A percentile compares a stretch with the other conserved stretches of the same genome.
phyloP scores from a whole-genome alignment of 352 stramenopile species.

The Phytophthora uliginosa region DNA sequence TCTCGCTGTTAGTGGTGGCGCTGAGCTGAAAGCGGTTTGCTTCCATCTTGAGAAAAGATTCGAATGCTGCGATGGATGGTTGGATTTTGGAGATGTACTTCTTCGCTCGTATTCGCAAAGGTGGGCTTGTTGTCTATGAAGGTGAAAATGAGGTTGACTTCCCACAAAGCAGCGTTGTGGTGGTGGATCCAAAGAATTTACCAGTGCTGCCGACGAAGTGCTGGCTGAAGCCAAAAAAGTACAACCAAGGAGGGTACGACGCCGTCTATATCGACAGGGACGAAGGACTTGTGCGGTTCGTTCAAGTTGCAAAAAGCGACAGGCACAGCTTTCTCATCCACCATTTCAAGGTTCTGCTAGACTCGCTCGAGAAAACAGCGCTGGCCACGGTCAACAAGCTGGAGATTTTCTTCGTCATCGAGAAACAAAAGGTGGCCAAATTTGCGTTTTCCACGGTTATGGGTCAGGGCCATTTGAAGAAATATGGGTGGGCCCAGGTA shows the following conservation, averaged over 20 bases:
- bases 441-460: conserved; percentile 5
- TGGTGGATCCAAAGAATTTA: background rate
- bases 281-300: conserved; percentile 10
- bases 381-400: conserved; percentile 7
- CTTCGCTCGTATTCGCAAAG: conserved; percentile 3
- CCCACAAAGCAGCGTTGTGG: background rate
- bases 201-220: background rate
- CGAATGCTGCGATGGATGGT: background rate
- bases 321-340: conserved; percentile 3
- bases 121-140: background rate
- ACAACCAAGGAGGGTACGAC: conserved; percentile 23
- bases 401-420: conserved; percentile 24
- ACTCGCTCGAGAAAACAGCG: background rate
- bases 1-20: background rate
- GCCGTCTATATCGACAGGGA: conserved; percentile 21
- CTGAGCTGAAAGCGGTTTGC: background rate
- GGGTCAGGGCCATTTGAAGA: background rate
- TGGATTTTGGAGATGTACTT: conserved; percentile 13
- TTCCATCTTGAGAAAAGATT: background rate
- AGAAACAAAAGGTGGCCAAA: background rate
- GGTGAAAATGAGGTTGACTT: background rate
- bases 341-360: conserved; percentile 2
- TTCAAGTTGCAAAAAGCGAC: conserved; percentile 12
- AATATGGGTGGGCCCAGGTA: conserved; percentile 5
- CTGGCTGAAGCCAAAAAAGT: conserved; percentile 12